Base-by-base conservation (phyloP, 768 basidiomycete species). In the Goffeauzyma gilvescens region DNA sequence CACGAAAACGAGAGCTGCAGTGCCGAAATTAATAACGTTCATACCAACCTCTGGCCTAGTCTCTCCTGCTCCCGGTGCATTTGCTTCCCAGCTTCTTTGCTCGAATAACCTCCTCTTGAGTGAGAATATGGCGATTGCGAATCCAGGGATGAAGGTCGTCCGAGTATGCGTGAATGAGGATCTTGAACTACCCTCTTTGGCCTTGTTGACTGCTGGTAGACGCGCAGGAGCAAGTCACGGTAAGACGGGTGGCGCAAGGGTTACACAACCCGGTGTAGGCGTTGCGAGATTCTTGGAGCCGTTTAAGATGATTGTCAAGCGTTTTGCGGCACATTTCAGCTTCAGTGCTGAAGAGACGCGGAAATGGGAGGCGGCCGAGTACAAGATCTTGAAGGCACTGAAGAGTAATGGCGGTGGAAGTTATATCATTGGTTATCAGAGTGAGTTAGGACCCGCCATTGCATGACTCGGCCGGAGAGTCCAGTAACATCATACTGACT, bases 151-250 rank as follows among this genome's bases (percentile, higher is more conserved):
- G 28, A 18, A 44, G n/a, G 44, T 56, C 38, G 36, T 59, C 20
- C 53, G 49, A n/a, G 50, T 62, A 22, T 56, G 48, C 26, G 44
- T 62, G n/a, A 58, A 58, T 7, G 47, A 59, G 27, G 32, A n/a
- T n/a, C n/a, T n/a, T 62, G 40, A 38, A 45, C 17, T 40, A 41
- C 13, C 33, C 31, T 32, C n/a, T 41, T 32, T n/a, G 33, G 40
- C 30, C 31, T 41, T n/a, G 40, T 41, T 22, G 40, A 28, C 6
- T 32, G 33, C 21, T 41, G 30, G 2, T 41, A n/a, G n/a, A n/a
- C n/a, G n/a, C n/a, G n/a, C n/a, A n/a, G n/a, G n/a, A n/a, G n/a
- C n/a, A n/a, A n/a, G n/a, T n/a, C n/a, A n/a, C n/a, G n/a, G n/a
- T n/a, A n/a, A n/a, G n/a, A n/a, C n/a, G n/a, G n/a, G n/a, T 41